A percentile compares a stretch with the other conserved stretches of the same genome.
Conservation (phyloP, 768 basidiomycete genomes). For the Coprinellus micaceus region DNA sequence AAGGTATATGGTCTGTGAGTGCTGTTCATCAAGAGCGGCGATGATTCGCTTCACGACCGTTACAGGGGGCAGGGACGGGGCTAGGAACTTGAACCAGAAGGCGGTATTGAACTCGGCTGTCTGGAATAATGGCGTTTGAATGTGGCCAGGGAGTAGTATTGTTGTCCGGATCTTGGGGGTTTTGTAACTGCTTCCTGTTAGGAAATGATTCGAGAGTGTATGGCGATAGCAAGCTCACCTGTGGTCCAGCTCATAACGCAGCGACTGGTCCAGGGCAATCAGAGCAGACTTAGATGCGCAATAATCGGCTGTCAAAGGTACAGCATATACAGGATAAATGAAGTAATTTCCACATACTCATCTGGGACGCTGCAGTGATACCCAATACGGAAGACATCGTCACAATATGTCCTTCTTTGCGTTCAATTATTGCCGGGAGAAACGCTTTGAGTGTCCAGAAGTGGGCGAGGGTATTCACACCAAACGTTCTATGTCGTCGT, state of each 20-base stretch:
- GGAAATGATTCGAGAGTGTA: not conserved
- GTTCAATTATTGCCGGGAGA: conserved; percentile 80
- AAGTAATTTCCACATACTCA: conserved; percentile 54
- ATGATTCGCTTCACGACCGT: conserved; percentile 80
- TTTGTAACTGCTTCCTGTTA: conserved; percentile 47
- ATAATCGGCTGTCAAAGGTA: conserved; percentile 65
- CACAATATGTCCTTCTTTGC: conserved; percentile 83
- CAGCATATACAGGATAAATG: not conserved
- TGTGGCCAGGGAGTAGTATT: conserved; percentile 76
- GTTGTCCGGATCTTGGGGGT: conserved; percentile 83
- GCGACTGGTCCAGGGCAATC: conserved; percentile 72
- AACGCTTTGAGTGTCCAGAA: conserved; percentile 94
- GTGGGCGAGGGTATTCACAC: conserved; percentile 82
- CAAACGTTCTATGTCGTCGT: conserved; percentile 84
- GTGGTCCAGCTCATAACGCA: conserved; percentile 86
- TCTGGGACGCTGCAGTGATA: conserved; percentile 65
- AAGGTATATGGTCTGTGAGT: conserved; percentile 64
- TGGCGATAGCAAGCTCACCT: conserved; percentile 36
- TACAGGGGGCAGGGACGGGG: conserved; percentile 70
- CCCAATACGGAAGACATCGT: conserved; percentile 77
- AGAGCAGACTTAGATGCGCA: conserved; percentile 91
- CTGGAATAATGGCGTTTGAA: conserved; percentile 77
- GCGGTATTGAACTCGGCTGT: conserved; percentile 46
- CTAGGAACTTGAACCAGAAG: conserved; percentile 63
- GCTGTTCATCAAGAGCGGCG: conserved; percentile 73